Conservation (phyloP, 805 yeast genomes). For the Komagataella pseudopastoris region DNA sequence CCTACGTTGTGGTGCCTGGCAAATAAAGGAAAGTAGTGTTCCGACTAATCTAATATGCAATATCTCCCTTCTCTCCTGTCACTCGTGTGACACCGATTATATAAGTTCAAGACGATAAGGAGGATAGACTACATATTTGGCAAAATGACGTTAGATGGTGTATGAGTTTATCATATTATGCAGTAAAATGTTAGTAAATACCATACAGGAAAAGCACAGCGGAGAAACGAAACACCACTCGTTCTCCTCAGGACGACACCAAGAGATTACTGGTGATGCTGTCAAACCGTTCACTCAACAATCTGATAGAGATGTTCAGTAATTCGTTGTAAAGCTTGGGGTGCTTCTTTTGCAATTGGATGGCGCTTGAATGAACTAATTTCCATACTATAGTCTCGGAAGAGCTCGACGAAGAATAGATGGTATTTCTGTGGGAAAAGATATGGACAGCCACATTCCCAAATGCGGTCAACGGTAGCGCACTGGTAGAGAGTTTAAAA, state of each 20-base stretch:
- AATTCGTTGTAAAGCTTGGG: conserved; percentile 49
- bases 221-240: not conserved
- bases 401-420: conserved; percentile 23
- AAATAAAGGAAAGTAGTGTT: not conserved
- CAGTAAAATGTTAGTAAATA: not conserved
- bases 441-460: conserved; percentile 38
- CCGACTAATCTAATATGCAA: not conserved
- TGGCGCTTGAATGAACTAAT: conserved; percentile 32
- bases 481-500: conserved; percentile 17
- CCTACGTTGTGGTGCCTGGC: not conserved
- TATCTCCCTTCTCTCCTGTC: not conserved
- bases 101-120: not conserved
- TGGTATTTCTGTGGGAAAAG: conserved; percentile 24
- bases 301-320: conserved; percentile 40
- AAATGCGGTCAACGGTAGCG: conserved; percentile 63
- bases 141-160: not conserved
- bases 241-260: conserved; percentile 31
- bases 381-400: conserved; percentile 56
- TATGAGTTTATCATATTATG: not conserved
- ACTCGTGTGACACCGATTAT: not conserved
- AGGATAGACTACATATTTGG: not conserved
- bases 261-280: conserved; percentile 66
- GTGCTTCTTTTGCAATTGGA: conserved; percentile 33
- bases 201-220: not conserved
- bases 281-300: conserved; percentile 60